phyloP scores from a whole-genome alignment of 768 basidiomycete genomes.

The Suillus subluteus region DNA sequence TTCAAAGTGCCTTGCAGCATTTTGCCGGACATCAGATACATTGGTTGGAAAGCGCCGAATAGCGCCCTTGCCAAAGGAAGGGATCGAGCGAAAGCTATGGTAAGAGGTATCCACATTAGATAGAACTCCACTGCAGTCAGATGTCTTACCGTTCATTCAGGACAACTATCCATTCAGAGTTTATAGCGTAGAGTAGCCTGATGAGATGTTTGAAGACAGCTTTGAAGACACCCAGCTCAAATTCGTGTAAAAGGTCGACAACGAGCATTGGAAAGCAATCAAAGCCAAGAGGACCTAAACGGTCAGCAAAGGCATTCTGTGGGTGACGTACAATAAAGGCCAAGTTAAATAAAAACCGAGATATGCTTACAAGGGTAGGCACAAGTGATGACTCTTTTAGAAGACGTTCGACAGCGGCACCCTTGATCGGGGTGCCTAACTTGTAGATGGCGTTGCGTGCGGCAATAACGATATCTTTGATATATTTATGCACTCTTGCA shows the following conservation, averaged over 20 bases:
- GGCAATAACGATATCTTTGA: no score
- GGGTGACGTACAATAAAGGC: no score
- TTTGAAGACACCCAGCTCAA: conserved; percentile 46
- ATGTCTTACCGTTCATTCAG: conserved; percentile 30
- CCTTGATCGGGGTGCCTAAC: no score
- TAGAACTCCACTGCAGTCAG: background rate
- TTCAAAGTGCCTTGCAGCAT: conserved; percentile 44
- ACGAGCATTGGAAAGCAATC: conserved; percentile 31
- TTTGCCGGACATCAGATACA: conserved; percentile 38
- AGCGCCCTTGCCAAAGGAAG: conserved; percentile 28
- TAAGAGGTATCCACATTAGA: background rate
- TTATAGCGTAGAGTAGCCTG: conserved; percentile 28
- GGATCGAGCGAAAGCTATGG: conserved; percentile 21
- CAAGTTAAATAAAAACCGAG: no score
- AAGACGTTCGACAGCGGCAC: no score
- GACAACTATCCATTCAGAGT: conserved; percentile 15
- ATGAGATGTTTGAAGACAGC: conserved; percentile 40
- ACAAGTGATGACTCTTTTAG: no score
- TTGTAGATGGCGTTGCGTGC: no score
- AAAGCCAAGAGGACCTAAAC: no score
- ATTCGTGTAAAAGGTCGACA: conserved; percentile 44
- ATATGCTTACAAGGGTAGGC: no score
- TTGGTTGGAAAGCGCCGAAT: conserved; percentile 42
- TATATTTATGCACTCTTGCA: no score
- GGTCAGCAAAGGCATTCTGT: no score